Percentiles rank a stretch among this genome's conserved stretches.
Conservation (phyloP, 192 early-diverging fungal species). For the Chytriomyces confervae region DNA sequence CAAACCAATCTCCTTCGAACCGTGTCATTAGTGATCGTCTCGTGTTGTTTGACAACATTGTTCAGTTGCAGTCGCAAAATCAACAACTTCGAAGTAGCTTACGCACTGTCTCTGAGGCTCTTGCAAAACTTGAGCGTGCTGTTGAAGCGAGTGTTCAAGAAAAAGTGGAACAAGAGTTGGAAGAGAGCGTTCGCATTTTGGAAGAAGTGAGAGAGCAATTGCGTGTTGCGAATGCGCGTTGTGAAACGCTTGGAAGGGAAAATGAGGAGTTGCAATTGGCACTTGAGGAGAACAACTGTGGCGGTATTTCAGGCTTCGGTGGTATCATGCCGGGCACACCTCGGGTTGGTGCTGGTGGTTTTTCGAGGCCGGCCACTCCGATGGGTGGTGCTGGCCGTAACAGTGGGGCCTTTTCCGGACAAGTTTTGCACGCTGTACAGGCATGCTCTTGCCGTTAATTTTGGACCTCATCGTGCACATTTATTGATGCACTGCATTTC, state of each 20-base stretch:
- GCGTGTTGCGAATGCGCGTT: conserved; percentile 55
- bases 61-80: conserved; percentile 40
- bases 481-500: background rate
- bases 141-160: conserved; percentile 43
- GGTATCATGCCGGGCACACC: background rate
- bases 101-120: conserved; percentile 22
- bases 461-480: background rate
- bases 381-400: background rate
- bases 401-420: background rate
- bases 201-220: conserved; percentile 68
- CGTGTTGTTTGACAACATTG: conserved; percentile 37
- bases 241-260: conserved; percentile 61
- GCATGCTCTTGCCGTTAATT: background rate
- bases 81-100: conserved; percentile 34
- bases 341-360: background rate
- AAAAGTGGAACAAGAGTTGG: conserved; percentile 46
- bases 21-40: conserved; percentile 35
- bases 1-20: too few species aligned
- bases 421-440: background rate
- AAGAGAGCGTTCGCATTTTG: conserved; percentile 59
- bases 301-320: background rate
- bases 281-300: background rate
- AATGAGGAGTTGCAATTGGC: conserved; percentile 46
- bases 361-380: background rate
- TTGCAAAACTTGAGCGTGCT: conserved; percentile 46